A percentile compares a stretch with the other conserved stretches of the same genome.
Conservation (phyloP, 495 filamentous ascomycete genomes). For the Xylaria telfairii region DNA sequence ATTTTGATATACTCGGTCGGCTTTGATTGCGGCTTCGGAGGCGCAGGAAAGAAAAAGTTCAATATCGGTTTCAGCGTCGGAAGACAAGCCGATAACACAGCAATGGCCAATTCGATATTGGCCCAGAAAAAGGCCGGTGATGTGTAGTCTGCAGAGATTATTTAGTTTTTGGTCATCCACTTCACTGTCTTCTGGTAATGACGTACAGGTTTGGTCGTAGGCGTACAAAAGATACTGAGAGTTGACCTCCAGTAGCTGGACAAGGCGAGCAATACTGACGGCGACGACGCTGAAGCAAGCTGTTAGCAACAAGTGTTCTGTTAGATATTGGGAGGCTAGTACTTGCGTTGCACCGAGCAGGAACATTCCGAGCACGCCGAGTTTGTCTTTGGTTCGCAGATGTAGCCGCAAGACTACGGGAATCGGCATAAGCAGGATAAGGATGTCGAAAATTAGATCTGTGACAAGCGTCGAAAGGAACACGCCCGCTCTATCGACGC, state of each 20-base stretch:
- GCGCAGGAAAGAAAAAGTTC: background rate
- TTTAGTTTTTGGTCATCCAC: constrained; percentile 5
- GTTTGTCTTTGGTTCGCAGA: constrained; percentile 49
- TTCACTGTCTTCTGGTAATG: background rate
- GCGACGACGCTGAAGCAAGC: constrained; percentile 27
- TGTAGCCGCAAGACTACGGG: constrained; percentile 54
- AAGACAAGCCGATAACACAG: constrained; percentile 45
- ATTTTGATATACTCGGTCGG: constrained; percentile 17
- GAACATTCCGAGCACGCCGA: constrained; percentile 56
- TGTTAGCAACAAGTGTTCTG: constrained; percentile 15
- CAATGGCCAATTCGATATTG: constrained; percentile 41
- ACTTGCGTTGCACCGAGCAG: constrained; percentile 54
- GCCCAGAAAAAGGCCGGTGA: constrained; percentile 42
- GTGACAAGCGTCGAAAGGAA: constrained; percentile 41
- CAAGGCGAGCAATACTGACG: constrained; percentile 30
- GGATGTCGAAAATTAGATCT: constrained; percentile 46
- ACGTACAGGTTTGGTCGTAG: constrained; percentile 37
- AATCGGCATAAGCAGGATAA: constrained; percentile 55
- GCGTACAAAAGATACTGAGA: constrained; percentile 30
- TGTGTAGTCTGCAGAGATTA: constrained; percentile 26
- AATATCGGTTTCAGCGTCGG: constrained; percentile 38
- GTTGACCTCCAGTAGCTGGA: constrained; percentile 27
- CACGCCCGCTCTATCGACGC: constrained; percentile 30
- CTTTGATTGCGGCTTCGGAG: constrained; percentile 10
- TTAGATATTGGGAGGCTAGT: constrained; percentile 27